Evolutionary conservation across 1,284 basidiomycete genomes (phyloP).

Genomic region (Coniferiporia weirii): DNA sequence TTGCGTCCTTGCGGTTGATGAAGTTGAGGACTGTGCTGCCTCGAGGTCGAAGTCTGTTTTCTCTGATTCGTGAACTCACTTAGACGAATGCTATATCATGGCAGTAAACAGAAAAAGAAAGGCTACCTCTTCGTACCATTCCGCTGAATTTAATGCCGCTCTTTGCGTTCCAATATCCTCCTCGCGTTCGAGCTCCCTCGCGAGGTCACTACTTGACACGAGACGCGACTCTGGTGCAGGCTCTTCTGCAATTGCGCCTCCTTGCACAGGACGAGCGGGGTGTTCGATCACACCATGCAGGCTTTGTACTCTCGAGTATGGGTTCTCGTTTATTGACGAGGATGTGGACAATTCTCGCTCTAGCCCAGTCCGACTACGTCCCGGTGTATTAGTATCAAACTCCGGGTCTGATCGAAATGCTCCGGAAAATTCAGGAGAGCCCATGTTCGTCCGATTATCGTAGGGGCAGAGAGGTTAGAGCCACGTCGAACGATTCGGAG

Average conservation of each 20-base stretch:
- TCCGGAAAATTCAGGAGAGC: neutral
- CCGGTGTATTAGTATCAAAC: too few relatives aligned
- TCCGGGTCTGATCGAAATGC: too few relatives aligned
- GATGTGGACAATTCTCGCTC: neutral
- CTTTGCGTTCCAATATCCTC: constrained; percentile 2
- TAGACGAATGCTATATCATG: neutral
- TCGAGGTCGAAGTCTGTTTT: neutral
- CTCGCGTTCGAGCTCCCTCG: constrained; percentile 2
- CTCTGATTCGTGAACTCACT: neutral
- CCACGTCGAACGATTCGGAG: too few relatives aligned
- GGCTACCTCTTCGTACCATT: constrained; percentile 9
- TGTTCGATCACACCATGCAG: constrained; percentile 10
- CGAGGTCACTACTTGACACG: neutral
- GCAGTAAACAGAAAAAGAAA: neutral
- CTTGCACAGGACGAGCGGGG: neutral
- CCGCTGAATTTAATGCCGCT: neutral
- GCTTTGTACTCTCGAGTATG: constrained; percentile 4
- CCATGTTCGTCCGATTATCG: neutral
- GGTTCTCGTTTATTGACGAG: neutral
- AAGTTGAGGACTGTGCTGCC: neutral
- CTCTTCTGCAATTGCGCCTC: constrained; percentile 1
- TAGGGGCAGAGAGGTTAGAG: neutral
- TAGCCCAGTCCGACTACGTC: neutral
- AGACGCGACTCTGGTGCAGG: neutral
- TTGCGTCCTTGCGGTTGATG: neutral